Evolutionary conservation across 2,329 filamentous ascomycete genomes (phyloP).

Genomic region (Hortaea werneckii): DNA sequence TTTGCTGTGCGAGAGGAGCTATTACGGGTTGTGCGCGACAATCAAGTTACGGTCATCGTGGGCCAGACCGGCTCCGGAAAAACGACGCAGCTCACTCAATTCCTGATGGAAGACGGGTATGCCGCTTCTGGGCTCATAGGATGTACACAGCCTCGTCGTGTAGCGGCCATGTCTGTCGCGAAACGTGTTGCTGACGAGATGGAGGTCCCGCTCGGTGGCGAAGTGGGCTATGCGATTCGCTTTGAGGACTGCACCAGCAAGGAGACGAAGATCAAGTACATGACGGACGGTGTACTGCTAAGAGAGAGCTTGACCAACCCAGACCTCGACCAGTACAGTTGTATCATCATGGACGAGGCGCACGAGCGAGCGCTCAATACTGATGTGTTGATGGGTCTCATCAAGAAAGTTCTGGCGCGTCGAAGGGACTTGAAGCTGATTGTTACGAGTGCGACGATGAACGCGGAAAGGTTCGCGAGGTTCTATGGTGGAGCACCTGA

Average conservation of each 20-base stretch:
- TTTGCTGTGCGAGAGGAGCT: conserved; percentile 95
- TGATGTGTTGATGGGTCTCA: conserved; percentile 91
- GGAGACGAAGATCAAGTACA: conserved; percentile 94
- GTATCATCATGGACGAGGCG: conserved; percentile 98
- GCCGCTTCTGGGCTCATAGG: conserved; percentile 80
- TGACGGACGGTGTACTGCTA: conserved; percentile 93
- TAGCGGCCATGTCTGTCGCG: conserved; percentile 97
- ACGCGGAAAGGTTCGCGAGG: conserved; percentile 81
- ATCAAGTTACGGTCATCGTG: conserved; percentile 93
- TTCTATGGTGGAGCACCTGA: conserved; percentile 96
- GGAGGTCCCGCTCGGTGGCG: conserved; percentile 78
- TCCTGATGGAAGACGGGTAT: conserved; percentile 91
- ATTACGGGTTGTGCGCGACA: conserved; percentile 83
- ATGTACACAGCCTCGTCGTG: conserved; percentile 90
- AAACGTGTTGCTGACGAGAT: conserved; percentile 98
- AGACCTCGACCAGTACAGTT: conserved; percentile 91
- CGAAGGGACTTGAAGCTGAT: conserved; percentile 90
- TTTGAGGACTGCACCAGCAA: conserved; percentile 98
- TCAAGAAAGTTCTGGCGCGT: conserved; percentile 90
- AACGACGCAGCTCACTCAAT: conserved; percentile 94
- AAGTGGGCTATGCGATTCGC: conserved; percentile 92
- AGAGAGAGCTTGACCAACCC: conserved; percentile 87
- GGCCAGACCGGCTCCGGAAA: conserved; percentile 97
- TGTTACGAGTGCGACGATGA: conserved; percentile 98
- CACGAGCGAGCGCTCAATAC: conserved; percentile 95